Percentiles rank a stretch among this genome's conserved stretches.
Evolutionary conservation across 139 green algal species (phyloP).

Genomic region (Chlorella vulgaris): DNA sequence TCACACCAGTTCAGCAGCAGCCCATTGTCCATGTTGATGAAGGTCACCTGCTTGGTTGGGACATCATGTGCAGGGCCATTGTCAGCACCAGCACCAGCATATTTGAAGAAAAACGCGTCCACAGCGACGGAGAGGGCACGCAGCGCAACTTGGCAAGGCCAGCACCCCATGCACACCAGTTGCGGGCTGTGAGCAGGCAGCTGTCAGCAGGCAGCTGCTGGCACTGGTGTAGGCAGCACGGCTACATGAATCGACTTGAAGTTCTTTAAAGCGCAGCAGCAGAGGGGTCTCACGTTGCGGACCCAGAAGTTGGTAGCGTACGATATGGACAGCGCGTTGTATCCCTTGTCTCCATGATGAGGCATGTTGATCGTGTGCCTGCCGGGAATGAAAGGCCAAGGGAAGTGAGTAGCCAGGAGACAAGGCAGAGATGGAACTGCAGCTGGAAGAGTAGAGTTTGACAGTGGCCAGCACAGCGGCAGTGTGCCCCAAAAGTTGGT

Average conservation of each 20-base stretch:
- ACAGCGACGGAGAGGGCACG: not conserved
- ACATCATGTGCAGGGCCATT: too few relatives aligned
- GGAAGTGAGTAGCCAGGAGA: not conserved
- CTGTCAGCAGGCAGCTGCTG: too few relatives aligned
- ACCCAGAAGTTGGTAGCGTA: not conserved
- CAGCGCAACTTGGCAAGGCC: too few relatives aligned
- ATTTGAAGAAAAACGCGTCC: not conserved
- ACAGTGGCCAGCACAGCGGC: too few relatives aligned
- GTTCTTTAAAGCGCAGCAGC: too few relatives aligned
- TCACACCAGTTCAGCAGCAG: not conserved
- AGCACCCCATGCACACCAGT: too few relatives aligned
- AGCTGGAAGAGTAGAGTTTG: too few relatives aligned
- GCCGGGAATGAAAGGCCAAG: not conserved
- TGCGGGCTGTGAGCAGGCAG: too few relatives aligned
- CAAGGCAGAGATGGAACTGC: not conserved
- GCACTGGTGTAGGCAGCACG: too few relatives aligned
- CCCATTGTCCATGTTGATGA: constrained; percentile 11
- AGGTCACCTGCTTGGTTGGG: constrained; percentile 8
- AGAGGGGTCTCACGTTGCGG: not conserved
- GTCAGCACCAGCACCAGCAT: not conserved
- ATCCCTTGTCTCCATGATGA: not conserved
- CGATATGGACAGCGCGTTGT: not conserved
- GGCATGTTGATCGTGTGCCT: not conserved
- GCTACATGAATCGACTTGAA: too few relatives aligned
- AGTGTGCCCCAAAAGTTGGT: too few relatives aligned